Conservation (phyloP, 352 stramenopile genomes). For the Phytophthora tubulina region DNA sequence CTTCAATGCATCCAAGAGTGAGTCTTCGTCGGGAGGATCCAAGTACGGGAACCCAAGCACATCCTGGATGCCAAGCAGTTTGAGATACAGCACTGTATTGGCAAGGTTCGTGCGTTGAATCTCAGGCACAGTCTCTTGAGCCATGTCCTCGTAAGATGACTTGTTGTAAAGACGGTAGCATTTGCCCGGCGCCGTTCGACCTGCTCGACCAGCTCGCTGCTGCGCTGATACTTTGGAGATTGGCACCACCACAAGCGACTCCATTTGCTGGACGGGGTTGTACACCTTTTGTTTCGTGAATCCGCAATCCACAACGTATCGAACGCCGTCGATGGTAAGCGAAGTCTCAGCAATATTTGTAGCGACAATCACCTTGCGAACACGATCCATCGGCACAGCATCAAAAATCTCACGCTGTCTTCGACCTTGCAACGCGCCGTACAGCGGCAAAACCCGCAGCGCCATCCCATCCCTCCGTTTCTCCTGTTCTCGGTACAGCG, state of each 20-base stretch:
- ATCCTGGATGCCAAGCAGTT: slow-evolving; percentile 76
- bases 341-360: slow-evolving; percentile 97
- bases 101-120: slow-evolving; percentile 96
- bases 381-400: slow-evolving; percentile 70
- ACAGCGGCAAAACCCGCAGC: slow-evolving; percentile 93
- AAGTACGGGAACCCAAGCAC: slow-evolving; percentile 78
- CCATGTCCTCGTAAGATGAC: slow-evolving; percentile 95
- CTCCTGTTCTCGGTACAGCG: slow-evolving; percentile 39
- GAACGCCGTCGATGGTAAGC: slow-evolving; percentile 98
- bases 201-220: slow-evolving; percentile 96
- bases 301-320: slow-evolving; percentile 80
- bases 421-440: slow-evolving; percentile 94
- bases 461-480: slow-evolving; percentile 37
- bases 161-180: slow-evolving; percentile 99
- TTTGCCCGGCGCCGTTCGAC: slow-evolving; percentile 96
- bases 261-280: slow-evolving; percentile 77
- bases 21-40: slow-evolving; percentile 74
- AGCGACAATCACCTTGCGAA: slow-evolving; percentile 88
- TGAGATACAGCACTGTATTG: slow-evolving; percentile 95
- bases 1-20: slow-evolving; percentile 78
- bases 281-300: slow-evolving; percentile 96
- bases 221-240: slow-evolving; percentile 96
- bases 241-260: slow-evolving; percentile 92
- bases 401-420: slow-evolving; percentile 96
- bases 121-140: slow-evolving; percentile 98